These are phyloP conservation scores for Aspergillus glaucus DNA, from an alignment of 2,329 filamentous ascomycete species.

Conservation along the genomic window DNA sequence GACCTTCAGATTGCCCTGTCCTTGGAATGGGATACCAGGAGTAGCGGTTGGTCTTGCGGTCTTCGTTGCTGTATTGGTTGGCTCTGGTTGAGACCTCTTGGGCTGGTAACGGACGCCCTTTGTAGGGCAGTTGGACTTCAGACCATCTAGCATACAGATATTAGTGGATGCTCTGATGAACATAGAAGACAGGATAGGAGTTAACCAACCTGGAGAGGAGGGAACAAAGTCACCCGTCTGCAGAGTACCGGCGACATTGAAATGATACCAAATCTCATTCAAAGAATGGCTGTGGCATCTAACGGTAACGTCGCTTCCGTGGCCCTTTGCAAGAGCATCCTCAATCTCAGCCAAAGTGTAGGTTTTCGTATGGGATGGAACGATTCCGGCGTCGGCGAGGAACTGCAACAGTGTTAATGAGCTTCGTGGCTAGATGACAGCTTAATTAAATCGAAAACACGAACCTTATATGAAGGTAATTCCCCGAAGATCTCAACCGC, in stretches of 20 bases:
- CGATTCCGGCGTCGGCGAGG: conserved; percentile 56
- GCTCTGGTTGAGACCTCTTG: conserved; percentile 42
- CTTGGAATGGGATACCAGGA: conserved; percentile 44
- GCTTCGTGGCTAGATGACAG: background rate
- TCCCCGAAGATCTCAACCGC: conserved; percentile 61
- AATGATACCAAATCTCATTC: conserved; percentile 58
- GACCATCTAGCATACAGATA: conserved; percentile 39
- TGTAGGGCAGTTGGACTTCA: conserved; percentile 57
- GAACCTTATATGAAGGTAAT: conserved; percentile 57
- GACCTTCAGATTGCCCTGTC: conserved; percentile 56
- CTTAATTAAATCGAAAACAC: conserved; percentile 4
- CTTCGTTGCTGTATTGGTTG: conserved; percentile 31
- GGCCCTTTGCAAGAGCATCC: conserved; percentile 48
- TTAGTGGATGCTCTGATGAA: background rate
- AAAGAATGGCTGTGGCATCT: conserved; percentile 48
- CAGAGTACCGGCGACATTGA: conserved; percentile 49
- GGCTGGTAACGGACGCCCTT: conserved; percentile 60
- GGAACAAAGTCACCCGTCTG: conserved; percentile 31
- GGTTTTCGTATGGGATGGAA: conserved; percentile 46
- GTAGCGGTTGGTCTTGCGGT: conserved; percentile 22
- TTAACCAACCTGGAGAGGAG: conserved; percentile 28
- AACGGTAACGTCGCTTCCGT: conserved; percentile 53
- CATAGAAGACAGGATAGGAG: background rate
- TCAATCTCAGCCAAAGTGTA: conserved; percentile 58
- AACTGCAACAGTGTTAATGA: conserved; percentile 30